Conservation (phyloP, 2,329 filamentous ascomycete genomes). For the Fusarium nodosum region DNA sequence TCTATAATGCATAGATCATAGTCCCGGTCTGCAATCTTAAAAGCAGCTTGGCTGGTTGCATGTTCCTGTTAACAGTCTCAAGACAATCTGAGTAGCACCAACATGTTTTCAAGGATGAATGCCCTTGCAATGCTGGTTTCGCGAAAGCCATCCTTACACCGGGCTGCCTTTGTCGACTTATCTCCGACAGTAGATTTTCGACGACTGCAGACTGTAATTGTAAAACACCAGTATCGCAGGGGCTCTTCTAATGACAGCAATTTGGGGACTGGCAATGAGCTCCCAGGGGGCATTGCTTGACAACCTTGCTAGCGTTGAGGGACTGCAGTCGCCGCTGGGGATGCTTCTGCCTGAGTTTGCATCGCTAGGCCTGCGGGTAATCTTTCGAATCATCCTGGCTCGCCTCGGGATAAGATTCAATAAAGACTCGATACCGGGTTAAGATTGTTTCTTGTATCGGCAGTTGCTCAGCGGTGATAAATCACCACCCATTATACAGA, state of each 20-base stretch:
- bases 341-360: conserved; percentile 18
- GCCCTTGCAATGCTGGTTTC: conserved; percentile 7
- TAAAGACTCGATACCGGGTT: not conserved
- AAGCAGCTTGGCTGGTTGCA: conserved; percentile 25
- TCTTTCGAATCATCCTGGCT: not conserved
- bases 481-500: not conserved
- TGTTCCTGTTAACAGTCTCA: conserved; percentile 20
- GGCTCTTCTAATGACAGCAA: conserved; percentile 30
- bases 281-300: conserved; percentile 14
- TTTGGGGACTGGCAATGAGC: conserved; percentile 26
- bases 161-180: not conserved
- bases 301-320: not conserved
- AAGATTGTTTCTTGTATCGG: not conserved
- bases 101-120: conserved; percentile 10
- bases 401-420: not conserved
- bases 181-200: conserved; percentile 2
- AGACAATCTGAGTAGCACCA: conserved; percentile 13
- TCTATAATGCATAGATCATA: conserved; percentile 27
- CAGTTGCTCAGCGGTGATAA: not conserved
- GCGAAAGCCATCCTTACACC: not conserved
- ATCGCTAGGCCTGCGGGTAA: not conserved
- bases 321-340: conserved; percentile 35
- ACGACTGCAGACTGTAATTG: conserved; percentile 2
- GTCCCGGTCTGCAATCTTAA: conserved; percentile 13
- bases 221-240: conserved; percentile 11